These are phyloP conservation scores for Pisolithus albus DNA, from an alignment of 768 basidiomycete genomes.

Conservation along the genomic window DNA sequence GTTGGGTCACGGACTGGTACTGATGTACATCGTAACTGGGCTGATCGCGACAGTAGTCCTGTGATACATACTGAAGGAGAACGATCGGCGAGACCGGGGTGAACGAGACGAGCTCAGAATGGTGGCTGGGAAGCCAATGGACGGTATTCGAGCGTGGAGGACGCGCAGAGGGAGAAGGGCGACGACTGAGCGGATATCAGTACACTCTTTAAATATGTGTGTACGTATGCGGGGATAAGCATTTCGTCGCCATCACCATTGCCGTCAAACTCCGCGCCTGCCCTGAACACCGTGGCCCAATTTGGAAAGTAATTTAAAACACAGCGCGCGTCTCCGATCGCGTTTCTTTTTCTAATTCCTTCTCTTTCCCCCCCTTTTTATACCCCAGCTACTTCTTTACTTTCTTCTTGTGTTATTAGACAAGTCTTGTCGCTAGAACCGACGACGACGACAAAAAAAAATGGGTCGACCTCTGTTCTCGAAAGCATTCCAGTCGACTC, in stretches of 20 bases:
- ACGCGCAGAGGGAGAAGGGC: conserved; percentile 64
- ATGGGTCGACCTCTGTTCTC: conserved; percentile 64
- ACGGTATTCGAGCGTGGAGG: conserved; percentile 48
- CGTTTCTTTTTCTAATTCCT: neutral
- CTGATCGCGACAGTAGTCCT: conserved; percentile 40
- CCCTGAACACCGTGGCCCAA: conserved; percentile 20
- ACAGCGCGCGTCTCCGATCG: neutral
- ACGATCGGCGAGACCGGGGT: conserved; percentile 58
- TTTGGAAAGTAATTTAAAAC: too few relatives aligned
- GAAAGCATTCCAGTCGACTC: conserved; percentile 30
- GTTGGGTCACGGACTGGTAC: conserved; percentile 53
- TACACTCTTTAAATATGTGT: conserved; percentile 44
- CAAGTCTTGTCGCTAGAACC: neutral
- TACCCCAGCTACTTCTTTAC: neutral
- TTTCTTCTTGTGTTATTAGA: conserved; percentile 22
- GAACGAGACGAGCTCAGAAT: conserved; percentile 58
- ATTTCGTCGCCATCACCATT: neutral
- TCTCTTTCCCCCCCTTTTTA: conserved; percentile 5
- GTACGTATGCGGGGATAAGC: conserved; percentile 39
- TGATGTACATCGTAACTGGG: conserved; percentile 67
- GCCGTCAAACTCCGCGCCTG: conserved; percentile 28
- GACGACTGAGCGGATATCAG: conserved; percentile 70
- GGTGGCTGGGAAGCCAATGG: conserved; percentile 45
- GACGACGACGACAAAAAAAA: conserved; percentile 2
- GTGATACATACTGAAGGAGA: conserved; percentile 49